Conservation (phyloP, 257 asterid species). For the Solanum stenotomum region DNA sequence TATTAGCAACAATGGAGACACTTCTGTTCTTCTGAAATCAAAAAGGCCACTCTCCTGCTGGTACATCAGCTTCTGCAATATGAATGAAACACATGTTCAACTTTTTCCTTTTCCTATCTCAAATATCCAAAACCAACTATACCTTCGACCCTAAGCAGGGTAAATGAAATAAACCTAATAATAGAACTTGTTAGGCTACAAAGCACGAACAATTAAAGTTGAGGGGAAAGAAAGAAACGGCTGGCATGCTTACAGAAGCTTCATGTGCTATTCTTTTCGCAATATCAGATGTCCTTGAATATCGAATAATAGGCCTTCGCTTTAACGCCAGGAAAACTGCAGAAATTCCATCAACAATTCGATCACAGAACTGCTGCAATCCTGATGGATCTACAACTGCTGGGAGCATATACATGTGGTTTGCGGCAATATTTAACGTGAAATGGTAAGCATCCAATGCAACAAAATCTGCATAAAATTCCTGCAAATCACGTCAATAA, state of each 20-base stretch:
- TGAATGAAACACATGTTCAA: conserved; percentile 12
- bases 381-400: conserved; percentile 91
- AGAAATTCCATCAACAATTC: conserved; percentile 86
- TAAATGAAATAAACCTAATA: background rate
- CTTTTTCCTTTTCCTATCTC: background rate
- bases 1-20: conserved; percentile 80
- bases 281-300: conserved; percentile 80
- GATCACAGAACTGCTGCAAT: conserved; percentile 68
- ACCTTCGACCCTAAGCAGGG: background rate
- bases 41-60: conserved; percentile 94
- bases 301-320: conserved; percentile 84
- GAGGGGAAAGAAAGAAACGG: background rate
- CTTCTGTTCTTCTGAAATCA: conserved; percentile 89
- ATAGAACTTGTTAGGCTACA: background rate
- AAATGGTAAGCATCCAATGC: conserved; percentile 81
- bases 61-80: conserved; percentile 91
- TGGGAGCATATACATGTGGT: conserved; percentile 83
- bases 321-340: conserved; percentile 80
- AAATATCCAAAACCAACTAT: background rate
- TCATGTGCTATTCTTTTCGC: conserved; percentile 89
- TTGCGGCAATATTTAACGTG: conserved; percentile 61
- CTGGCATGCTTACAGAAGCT: conserved; percentile 56
- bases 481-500: conserved; percentile 47
- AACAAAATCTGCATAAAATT: conserved; percentile 88
- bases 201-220: background rate